Base-by-base conservation (phyloP, 805 yeast genomes). In the Tetrapisispora taiwanensis region DNA sequence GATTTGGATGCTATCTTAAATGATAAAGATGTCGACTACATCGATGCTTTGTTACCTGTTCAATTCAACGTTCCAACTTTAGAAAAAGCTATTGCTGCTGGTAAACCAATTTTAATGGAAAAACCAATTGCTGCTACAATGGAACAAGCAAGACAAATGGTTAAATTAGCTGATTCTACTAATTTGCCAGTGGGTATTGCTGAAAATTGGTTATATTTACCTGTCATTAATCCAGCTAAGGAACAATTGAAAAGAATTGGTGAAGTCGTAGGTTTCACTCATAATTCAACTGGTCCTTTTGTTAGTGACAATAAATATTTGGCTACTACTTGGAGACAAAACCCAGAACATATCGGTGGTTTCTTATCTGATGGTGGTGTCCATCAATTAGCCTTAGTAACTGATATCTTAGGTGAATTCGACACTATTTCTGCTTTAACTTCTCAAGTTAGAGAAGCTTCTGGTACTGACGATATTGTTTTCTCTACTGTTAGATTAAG, bases 321-420 rank as follows among this genome's bases (percentile, higher is more conserved):
- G 47, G 62, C 68, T 19, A 89, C 97, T 1, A 44, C 79, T 14
- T 90, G 97, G 97, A 81, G 97, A 73, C 77, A 75, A 60, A 72
- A 80, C 39, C 97, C 97, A 28, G 81, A 86, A 63, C 97, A 90
- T 60, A 75, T 88, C 52, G 97, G 97, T 44, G 97, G 97, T 0
- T 89, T 72, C 65, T 70, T 90, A 55, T 81, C 90, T 46, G 97
- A 90, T 58, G 97, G 96, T 57, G 97, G 97, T 60, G 97, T 90
- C 20, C 97, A 90, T 66, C 97, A 89, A 64, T 69, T 89, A 62
- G 95, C 95, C 3, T 68, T 87, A 32, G 73, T 89, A 51, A 87
- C 95, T 8, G 86, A 78, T 47, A 78, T 87, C 17, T 70, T 90
- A 44, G 97, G 97, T 43, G 70, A 72, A 20, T 81, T 87, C 14